phyloP scores from a whole-genome alignment of 129 eudicot species.

The sunflower (Helianthus annuus) region DNA sequence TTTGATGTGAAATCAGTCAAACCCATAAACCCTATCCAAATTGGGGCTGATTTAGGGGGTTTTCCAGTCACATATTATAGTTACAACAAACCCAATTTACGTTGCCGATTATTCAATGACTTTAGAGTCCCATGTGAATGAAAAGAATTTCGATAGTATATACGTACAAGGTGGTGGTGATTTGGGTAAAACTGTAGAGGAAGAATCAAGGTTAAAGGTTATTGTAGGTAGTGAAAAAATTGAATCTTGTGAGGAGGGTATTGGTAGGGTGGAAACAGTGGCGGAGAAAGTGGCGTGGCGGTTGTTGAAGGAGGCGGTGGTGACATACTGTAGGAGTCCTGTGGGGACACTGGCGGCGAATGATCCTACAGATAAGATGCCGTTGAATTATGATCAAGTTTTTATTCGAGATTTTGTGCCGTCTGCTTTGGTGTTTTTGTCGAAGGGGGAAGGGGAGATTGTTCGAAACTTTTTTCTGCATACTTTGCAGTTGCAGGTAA shows the following conservation, averaged over 20 bases:
- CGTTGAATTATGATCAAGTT: conserved; percentile 95
- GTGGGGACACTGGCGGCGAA: conserved; percentile 87
- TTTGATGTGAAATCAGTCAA: conserved; percentile 19
- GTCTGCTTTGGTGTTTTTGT: conserved; percentile 84
- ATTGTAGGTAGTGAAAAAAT: conserved; percentile 17
- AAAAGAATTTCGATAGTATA: conserved; percentile 66
- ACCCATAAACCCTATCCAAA: conserved; percentile 39
- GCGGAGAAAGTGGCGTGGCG: conserved; percentile 89
- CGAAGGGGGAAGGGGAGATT: conserved; percentile 86
- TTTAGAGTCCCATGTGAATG: conserved; percentile 53
- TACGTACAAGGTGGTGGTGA: conserved; percentile 81
- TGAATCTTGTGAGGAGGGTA: conserved; percentile 5
- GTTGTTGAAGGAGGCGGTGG: conserved; percentile 68
- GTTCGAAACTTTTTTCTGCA: conserved; percentile 82
- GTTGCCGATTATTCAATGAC: conserved; percentile 50
- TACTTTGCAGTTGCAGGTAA: conserved; percentile 92
- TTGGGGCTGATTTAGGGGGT: conserved; percentile 51
- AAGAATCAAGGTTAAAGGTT: no score
- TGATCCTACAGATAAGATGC: conserved; percentile 71
- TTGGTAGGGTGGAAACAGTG: conserved; percentile 48
- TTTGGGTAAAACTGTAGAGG: conserved; percentile 40
- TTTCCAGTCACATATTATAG: conserved; percentile 33
- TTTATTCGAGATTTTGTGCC: conserved; percentile 87
- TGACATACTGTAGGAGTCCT: conserved; percentile 82
- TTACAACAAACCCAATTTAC: conserved; percentile 26